These are phyloP conservation scores for Verticillium albo-atrum DNA, from an alignment of 2,329 filamentous ascomycete genomes.

Conservation along the genomic window DNA sequence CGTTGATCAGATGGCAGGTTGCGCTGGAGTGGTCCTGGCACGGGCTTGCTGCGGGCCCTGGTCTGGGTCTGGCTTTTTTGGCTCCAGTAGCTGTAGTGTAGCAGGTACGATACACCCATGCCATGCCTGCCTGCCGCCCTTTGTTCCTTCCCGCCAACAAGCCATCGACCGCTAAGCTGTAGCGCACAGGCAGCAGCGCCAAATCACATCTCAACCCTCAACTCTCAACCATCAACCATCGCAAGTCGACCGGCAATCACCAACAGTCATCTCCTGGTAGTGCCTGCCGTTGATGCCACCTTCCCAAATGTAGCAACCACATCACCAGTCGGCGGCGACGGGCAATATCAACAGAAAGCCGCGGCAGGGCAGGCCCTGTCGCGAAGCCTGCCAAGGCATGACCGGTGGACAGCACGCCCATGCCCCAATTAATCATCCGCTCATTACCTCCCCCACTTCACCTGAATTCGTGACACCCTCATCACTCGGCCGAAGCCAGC, in stretches of 20 bases:
- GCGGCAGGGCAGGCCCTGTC: neutral
- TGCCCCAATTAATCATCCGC: neutral
- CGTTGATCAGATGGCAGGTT: neutral
- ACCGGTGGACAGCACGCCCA: neutral
- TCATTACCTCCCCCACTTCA: conserved; percentile 2
- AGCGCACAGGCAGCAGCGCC: neutral
- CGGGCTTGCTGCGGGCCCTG: no score
- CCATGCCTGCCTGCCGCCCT: no score
- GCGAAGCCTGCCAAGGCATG: neutral
- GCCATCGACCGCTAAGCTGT: neutral
- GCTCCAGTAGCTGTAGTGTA: neutral
- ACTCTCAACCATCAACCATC: neutral
- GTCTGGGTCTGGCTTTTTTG: neutral
- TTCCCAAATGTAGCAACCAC: neutral
- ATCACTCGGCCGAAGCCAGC: conserved; percentile 3
- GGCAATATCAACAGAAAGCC: neutral
- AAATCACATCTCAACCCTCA: no score
- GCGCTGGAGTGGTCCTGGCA: neutral
- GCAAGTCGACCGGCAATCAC: neutral
- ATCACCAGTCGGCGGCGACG: neutral
- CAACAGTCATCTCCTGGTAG: neutral
- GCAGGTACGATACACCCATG: neutral
- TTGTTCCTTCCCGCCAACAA: neutral
- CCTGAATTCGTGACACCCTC: conserved; percentile 3
- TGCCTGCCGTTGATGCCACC: neutral